These are phyloP conservation scores for Leptographium wingfieldii DNA, from an alignment of 2,329 filamentous ascomycete species.

Conservation along the genomic window DNA sequence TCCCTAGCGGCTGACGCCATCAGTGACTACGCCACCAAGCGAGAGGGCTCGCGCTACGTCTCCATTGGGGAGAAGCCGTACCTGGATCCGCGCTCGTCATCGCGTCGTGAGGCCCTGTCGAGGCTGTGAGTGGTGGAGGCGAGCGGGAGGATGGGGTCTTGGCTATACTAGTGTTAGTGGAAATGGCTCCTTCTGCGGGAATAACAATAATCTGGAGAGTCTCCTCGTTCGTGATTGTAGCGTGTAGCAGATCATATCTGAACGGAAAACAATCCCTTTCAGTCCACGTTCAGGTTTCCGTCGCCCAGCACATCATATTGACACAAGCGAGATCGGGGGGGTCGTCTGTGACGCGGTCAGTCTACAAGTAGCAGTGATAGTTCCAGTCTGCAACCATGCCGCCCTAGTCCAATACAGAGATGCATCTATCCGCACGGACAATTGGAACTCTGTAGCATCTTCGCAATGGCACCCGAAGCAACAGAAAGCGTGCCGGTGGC, in stretches of 20 bases:
- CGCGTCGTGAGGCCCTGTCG: too few species aligned
- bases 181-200: too few species aligned
- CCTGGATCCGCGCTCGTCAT: slow-evolving; percentile 17
- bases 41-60: slow-evolving; percentile 17
- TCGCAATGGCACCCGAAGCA: not conserved
- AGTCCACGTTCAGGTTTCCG: not conserved
- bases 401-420: not conserved
- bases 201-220: too few species aligned
- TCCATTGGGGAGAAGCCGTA: slow-evolving; percentile 40
- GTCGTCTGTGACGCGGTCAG: not conserved
- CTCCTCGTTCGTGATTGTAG: not conserved
- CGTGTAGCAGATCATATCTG: too few species aligned
- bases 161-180: too few species aligned
- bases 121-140: slow-evolving; percentile 24
- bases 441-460: not conserved
- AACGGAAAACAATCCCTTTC: not conserved
- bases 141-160: slow-evolving; percentile 19
- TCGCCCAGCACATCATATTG: not conserved
- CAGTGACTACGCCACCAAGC: not conserved
- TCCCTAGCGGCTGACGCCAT: not conserved
- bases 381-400: not conserved
- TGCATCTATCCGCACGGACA: not conserved
- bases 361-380: not conserved
- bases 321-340: not conserved
- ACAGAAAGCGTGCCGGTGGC: not conserved